Evolutionary conservation across 331 rosid genomes (phyloP).

Genomic region (Stylosanthes scabra): DNA sequence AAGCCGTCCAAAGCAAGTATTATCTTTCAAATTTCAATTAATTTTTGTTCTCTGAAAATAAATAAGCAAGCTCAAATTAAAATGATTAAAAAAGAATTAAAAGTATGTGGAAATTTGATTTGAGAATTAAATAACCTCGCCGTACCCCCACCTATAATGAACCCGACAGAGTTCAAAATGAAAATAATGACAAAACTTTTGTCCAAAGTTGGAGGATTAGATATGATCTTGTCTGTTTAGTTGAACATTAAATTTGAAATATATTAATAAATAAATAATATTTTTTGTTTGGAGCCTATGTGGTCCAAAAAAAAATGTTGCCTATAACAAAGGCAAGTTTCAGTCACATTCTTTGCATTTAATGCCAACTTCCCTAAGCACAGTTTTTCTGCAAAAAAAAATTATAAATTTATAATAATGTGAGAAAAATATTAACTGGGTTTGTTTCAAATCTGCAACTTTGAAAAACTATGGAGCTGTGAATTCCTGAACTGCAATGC

Average conservation of each 20-base stretch:
- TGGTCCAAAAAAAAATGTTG: background rate
- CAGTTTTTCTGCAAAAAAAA: background rate
- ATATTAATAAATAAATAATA: background rate
- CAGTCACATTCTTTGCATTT: background rate
- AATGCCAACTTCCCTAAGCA: background rate
- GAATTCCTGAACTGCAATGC: constrained; percentile 1
- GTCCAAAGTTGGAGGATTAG: constrained; percentile 15
- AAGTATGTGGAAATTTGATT: background rate
- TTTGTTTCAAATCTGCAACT: constrained; percentile 20
- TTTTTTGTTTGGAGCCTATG: background rate
- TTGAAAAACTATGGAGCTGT: background rate
- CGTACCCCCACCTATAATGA: constrained; percentile 5
- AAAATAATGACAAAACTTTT: background rate
- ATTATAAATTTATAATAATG: background rate
- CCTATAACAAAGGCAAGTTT: background rate
- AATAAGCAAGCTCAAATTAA: background rate
- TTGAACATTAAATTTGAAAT: background rate
- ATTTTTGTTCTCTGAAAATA: background rate
- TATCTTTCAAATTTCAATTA: too few species aligned
- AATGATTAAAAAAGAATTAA: background rate
- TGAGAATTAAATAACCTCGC: background rate
- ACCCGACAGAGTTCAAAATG: constrained; percentile 15
- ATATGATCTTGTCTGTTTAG: constrained; percentile 13
- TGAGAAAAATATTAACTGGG: constrained; percentile 32
- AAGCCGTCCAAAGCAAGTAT: too few species aligned